Conservation (phyloP, 331 rosid genomes). For the Phaseolus coccineus region DNA sequence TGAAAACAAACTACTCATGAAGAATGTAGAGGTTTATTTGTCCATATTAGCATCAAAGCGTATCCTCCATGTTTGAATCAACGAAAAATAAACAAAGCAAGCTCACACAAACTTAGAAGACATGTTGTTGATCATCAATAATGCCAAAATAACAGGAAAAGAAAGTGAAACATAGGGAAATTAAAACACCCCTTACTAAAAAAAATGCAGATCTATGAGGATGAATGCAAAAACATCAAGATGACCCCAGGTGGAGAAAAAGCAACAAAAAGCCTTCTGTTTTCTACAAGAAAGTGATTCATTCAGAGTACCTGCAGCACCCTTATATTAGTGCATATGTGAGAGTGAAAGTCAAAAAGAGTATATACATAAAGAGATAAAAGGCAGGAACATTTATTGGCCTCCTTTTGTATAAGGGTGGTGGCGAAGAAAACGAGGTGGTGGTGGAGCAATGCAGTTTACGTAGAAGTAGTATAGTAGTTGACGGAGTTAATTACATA, state of each 20-base stretch:
- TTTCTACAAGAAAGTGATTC: background rate
- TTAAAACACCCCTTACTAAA: background rate
- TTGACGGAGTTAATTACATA: background rate
- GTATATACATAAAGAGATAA: background rate
- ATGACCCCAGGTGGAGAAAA: background rate
- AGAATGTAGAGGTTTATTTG: background rate
- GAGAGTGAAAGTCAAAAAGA: background rate
- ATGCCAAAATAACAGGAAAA: background rate
- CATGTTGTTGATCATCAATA: background rate
- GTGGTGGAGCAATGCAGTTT: constrained; percentile 15
- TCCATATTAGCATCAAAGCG: background rate
- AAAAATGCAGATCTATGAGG: constrained; percentile 4
- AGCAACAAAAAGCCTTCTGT: background rate
- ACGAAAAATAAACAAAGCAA: constrained; percentile 2
- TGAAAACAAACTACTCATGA: constrained; percentile 23
- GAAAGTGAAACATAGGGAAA: background rate
- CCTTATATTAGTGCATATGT: background rate
- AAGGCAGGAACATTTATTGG: background rate
- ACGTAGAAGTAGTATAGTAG: background rate
- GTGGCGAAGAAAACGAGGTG: constrained; percentile 17
- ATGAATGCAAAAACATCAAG: background rate
- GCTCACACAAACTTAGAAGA: constrained; percentile 20
- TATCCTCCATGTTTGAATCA: constrained; percentile 10
- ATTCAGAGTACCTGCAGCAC: constrained; percentile 5
- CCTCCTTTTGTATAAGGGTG: background rate